A percentile compares a stretch with the other conserved stretches of the same genome.
Conservation (phyloP, 495 filamentous ascomycete species). For the Bacidia rubella region DNA sequence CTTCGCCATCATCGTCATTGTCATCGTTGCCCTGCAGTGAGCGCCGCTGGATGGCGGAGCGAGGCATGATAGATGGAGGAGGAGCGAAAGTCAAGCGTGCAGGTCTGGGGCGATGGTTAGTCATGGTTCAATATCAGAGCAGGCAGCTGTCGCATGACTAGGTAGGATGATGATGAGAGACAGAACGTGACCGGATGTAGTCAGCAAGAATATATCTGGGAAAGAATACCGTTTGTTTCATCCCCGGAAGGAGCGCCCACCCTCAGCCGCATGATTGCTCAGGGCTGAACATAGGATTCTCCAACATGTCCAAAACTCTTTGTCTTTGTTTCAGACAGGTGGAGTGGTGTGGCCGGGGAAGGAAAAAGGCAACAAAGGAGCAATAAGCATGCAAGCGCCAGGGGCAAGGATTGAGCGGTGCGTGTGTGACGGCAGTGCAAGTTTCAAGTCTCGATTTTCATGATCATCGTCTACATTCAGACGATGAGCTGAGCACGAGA, state of each 20-base stretch:
- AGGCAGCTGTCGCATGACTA: background rate
- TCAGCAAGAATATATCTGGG: slow-evolving; percentile 1
- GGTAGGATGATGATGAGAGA: background rate
- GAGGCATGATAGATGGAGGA: slow-evolving; percentile 17
- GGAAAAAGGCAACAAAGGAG: slow-evolving; percentile 13
- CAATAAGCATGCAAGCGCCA: slow-evolving; percentile 8
- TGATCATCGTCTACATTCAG: too few species aligned
- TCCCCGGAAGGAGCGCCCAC: background rate
- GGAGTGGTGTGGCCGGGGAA: background rate
- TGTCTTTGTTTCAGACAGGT: slow-evolving; percentile 1
- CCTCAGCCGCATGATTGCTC: slow-evolving; percentile 1
- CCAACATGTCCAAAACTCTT: background rate
- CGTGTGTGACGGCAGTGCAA: slow-evolving; percentile 4
- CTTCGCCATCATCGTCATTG: slow-evolving; percentile 14
- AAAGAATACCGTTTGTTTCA: slow-evolving; percentile 4
- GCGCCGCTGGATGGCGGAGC: slow-evolving; percentile 10
- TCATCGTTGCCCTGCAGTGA: slow-evolving; percentile 7
- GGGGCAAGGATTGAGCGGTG: background rate
- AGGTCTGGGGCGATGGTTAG: slow-evolving; percentile 16
- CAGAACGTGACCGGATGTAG: background rate
- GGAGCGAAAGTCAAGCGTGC: slow-evolving; percentile 8
- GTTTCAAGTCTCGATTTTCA: slow-evolving; percentile 8
- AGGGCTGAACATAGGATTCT: background rate
- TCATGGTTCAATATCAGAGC: slow-evolving; percentile 1
- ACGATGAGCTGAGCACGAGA: too few species aligned